Base-by-base conservation (phyloP, 441 rosid genomes). In the Bocquillonia castaneifolia region DNA sequence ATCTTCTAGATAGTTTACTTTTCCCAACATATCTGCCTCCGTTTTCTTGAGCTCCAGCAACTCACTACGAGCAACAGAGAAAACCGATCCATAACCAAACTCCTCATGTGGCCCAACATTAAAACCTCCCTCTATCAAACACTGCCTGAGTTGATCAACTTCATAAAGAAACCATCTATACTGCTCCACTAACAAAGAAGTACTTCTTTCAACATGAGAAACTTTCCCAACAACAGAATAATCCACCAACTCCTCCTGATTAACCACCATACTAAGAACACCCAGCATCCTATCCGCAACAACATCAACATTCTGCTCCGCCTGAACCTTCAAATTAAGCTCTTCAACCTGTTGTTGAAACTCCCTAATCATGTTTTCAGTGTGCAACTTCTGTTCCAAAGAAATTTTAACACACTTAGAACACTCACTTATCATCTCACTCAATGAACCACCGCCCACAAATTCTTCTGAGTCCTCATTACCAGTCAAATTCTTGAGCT, bases 111-210 rank as follows among this genome's bases (percentile, higher is more conserved):
- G 67, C 51, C 75, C 77, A 66, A 76, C 70, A 67, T 83, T 84
- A 52, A 66, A 73, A 32, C 82, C 75, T 10, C 77, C 80, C 62
- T 78, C 85, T 15, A 83, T 66, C 72, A 93, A 82, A 82, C 84
- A 86, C 79, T 81, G 82, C 75, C 93, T 82, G 25, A 93, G 84
- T 61, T 85, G 86, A 79, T 91, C 87, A 70, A 84, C 82, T 70
- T 85, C 91, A 60, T 79, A 82, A 70, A 79, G 82, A 70, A 86
- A 80, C 74, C 82, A 84, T 55, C 81, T 82, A 74, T 88, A 87
- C 73, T 82, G 88, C 10, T 85, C 88, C 76, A 85, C 71, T 69
- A 93, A 81, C 67, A 84, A 59, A 57, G 71, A 67, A 2, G 84
- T 77, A 64, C 79, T 73, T 73, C 71, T 80, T 78, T 91, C 99